phyloP scores from a whole-genome alignment of 179 eudicot species.

The Vitellaria paradoxa region DNA sequence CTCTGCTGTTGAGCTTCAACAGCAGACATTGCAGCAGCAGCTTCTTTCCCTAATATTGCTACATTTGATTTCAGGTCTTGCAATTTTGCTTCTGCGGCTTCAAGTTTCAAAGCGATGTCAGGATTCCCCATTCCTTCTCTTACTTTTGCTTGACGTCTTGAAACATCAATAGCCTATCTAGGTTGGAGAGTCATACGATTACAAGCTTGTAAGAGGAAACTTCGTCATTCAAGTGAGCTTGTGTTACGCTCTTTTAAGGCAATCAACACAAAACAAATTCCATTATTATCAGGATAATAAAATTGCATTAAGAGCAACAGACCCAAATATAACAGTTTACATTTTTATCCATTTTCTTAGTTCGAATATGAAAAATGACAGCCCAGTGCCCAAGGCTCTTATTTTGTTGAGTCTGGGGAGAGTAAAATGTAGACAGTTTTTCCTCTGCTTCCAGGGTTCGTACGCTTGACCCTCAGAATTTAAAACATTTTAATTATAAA shows the following conservation, averaged over 20 bases:
- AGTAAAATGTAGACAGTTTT: no score
- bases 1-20: constrained; percentile 77
- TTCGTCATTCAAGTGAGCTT: background rate
- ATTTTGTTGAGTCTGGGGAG: no score
- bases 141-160: constrained; percentile 66
- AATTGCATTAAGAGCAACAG: background rate
- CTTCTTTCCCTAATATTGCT: constrained; percentile 65
- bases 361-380: no score
- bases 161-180: constrained; percentile 84
- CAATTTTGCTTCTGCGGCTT: constrained; percentile 63
- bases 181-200: constrained; percentile 30
- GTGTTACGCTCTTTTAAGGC: background rate
- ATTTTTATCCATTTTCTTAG: no score
- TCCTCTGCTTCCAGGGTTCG: no score
- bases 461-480: no score
- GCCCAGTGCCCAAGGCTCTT: no score
- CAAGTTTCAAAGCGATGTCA: constrained; percentile 52
- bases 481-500: no score
- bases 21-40: constrained; percentile 71
- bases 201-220: constrained; percentile 9
- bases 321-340: background rate
- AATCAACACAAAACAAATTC: background rate
- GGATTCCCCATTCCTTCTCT: constrained; percentile 67
- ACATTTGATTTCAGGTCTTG: constrained; percentile 66
- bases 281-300: background rate